Evolutionary conservation across 768 basidiomycete genomes (phyloP).

Genomic region (Xerocomus potaroensis): DNA sequence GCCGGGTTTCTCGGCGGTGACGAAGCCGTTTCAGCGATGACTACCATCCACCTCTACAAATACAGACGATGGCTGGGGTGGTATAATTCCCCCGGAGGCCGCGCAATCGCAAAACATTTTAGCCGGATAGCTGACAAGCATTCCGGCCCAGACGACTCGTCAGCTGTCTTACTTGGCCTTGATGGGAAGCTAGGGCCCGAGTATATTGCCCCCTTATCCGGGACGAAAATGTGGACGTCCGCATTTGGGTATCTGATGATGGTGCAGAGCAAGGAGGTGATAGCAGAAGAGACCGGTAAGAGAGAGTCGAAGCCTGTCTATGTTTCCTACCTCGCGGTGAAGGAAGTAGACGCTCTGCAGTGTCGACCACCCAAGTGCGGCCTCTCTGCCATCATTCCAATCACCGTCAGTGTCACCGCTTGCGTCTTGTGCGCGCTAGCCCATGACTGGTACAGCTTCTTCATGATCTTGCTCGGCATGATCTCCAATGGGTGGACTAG

Average conservation of each 20-base stretch:
- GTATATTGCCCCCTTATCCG: slow-evolving; percentile 25
- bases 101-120: slow-evolving; percentile 29
- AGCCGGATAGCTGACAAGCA: slow-evolving; percentile 24
- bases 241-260: slow-evolving; percentile 23
- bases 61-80: slow-evolving; percentile 34
- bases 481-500: slow-evolving; percentile 27
- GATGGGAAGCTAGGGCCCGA: slow-evolving; percentile 27
- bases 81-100: slow-evolving; percentile 36
- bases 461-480: slow-evolving; percentile 30
- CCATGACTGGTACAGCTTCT: slow-evolving; percentile 30
- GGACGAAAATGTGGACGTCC: slow-evolving; percentile 19
- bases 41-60: slow-evolving; percentile 30
- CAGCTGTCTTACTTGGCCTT: slow-evolving; percentile 22
- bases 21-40: slow-evolving; percentile 34
- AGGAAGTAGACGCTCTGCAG: slow-evolving; percentile 2
- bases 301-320: slow-evolving; percentile 18
- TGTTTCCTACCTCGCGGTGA: slow-evolving; percentile 15
- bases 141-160: slow-evolving; percentile 11
- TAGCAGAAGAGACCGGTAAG: slow-evolving; percentile 12
- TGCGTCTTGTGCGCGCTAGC: slow-evolving; percentile 22
- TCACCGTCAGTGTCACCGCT: slow-evolving; percentile 14
- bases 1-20: slow-evolving; percentile 35
- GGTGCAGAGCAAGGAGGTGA: slow-evolving; percentile 7
- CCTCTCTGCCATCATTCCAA: slow-evolving; percentile 20
- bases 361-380: slow-evolving; percentile 2